phyloP scores from a whole-genome alignment of 768 basidiomycete species.

The Gymnopilus junonius region DNA sequence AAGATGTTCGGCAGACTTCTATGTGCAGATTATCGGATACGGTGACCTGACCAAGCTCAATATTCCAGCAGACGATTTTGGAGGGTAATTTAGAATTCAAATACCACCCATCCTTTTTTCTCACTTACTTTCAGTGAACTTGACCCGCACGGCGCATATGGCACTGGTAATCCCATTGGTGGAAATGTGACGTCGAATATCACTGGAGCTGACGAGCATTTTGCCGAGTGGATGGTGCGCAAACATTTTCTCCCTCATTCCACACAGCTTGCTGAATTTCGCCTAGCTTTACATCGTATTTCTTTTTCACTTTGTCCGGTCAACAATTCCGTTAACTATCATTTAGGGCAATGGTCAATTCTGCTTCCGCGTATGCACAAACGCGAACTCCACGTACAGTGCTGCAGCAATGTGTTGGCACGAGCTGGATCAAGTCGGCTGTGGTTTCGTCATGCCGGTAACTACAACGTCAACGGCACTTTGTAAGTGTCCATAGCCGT shows the following conservation, averaged over 20 bases:
- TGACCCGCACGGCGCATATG: conserved; percentile 47
- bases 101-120: too few relatives aligned
- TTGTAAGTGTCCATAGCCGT: conserved; percentile 37
- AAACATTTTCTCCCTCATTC: not conserved
- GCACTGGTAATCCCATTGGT: conserved; percentile 47
- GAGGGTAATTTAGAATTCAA: conserved; percentile 39
- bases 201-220: conserved; percentile 39
- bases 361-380: conserved; percentile 47
- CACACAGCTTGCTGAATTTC: not conserved
- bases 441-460: conserved; percentile 50
- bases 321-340: not conserved
- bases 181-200: conserved; percentile 50
- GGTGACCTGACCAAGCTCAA: conserved; percentile 48
- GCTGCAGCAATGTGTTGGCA: conserved; percentile 50
- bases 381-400: conserved; percentile 47
- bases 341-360: conserved; percentile 39
- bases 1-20: conserved; percentile 32
- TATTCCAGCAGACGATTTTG: conserved; percentile 42
- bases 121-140: conserved; percentile 38
- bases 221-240: conserved; percentile 48
- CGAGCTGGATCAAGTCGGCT: conserved; percentile 50
- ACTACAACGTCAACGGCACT: conserved; percentile 45
- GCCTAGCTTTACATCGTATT: conserved; percentile 35
- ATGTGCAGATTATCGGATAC: conserved; percentile 46
- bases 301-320: not conserved